Evolutionary conservation across 2,329 filamentous ascomycete species (phyloP).

Genomic region (Lasiodiplodia hormozganensis): DNA sequence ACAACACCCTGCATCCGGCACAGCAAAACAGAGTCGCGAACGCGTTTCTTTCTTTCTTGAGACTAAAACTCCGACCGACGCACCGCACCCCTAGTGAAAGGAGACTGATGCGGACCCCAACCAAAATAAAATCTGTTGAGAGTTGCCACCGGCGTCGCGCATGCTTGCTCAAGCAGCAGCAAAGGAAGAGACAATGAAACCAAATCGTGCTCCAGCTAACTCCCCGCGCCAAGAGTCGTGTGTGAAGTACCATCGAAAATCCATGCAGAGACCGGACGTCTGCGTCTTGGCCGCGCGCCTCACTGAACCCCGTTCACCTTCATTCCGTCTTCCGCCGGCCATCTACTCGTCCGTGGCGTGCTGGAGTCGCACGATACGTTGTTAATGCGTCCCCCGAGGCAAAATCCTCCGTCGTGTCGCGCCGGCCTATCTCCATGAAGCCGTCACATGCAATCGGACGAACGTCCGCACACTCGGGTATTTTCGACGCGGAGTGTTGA

Average conservation of each 20-base stretch:
- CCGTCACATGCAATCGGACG: constrained; percentile 24
- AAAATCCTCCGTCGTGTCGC: constrained; percentile 17
- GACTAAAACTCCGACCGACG: constrained; percentile 14
- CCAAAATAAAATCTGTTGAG: constrained; percentile 19
- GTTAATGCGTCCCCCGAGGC: constrained; percentile 16
- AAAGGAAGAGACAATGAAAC: constrained; percentile 18
- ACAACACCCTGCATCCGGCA: constrained; percentile 24
- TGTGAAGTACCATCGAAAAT: constrained; percentile 22
- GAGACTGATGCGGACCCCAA: constrained; percentile 10
- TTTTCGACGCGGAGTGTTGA: constrained; percentile 5
- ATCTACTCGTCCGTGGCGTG: constrained; percentile 18
- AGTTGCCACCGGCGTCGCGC: constrained; percentile 10
- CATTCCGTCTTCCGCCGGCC: constrained; percentile 5
- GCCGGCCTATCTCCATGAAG: constrained; percentile 19
- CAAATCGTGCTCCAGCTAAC: constrained; percentile 27
- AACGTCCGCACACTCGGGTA: constrained; percentile 21
- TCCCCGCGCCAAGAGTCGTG: constrained; percentile 22
- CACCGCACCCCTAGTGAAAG: background rate
- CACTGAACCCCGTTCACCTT: constrained; percentile 8
- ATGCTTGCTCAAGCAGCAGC: background rate
- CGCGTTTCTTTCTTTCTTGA: constrained; percentile 26
- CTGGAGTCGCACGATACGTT: constrained; percentile 12
- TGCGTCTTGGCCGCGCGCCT: constrained; percentile 10
- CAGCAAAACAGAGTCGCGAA: constrained; percentile 20
- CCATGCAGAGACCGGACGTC: constrained; percentile 22